Base-by-base conservation (phyloP, 2,329 filamentous ascomycete species). In the Neonectria hederae region DNA sequence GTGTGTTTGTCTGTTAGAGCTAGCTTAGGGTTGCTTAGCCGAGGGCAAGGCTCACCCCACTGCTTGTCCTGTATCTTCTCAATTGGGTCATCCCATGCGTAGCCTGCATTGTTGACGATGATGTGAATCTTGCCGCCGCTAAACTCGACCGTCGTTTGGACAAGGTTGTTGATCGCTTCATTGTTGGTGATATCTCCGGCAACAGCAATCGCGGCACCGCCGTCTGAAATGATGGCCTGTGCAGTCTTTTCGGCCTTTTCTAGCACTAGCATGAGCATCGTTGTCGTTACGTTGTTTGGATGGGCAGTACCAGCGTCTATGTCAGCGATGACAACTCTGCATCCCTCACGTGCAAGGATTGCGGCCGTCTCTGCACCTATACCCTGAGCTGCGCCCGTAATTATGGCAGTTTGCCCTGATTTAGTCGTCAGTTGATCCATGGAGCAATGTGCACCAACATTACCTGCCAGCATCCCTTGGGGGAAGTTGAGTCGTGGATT, bases 21-120 rank as follows among this genome's bases (percentile, higher is more conserved):
- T 2, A 40, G 21, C 8, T 14, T 6, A 4, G 28, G 14, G 10
- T 2, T 4, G 1, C 5, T 24, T 9, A 10, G n/a, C 13, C 5
- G 22, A 54, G 3, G 5, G 10, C 11, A 17, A 8, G 17, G 14
- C 58, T 54, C 19, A 52, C 61, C 61, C 92, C 92, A 97, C 84
- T 97, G 93, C 82, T 92, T 92, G 83, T 97, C 92, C 17, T 89
- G 91, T 83, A 93, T 95, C 84, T 96, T 97, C 84, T 97, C 92
- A 69, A 97, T 93, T 28, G 97, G 92, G 6, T 91, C 93, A 78
- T 97, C 94, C 92, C 93, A 65, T n/a, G 59, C 54, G 30, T 62
- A 65, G 8, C 63, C 63, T 14, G 63, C 63, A 51, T 65, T 65
- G 17, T 65, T 65, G 17, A 65, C 19, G 17, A 62, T 59, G n/a